Conservation (phyloP, 768 basidiomycete genomes). For the Suillus decipiens region DNA sequence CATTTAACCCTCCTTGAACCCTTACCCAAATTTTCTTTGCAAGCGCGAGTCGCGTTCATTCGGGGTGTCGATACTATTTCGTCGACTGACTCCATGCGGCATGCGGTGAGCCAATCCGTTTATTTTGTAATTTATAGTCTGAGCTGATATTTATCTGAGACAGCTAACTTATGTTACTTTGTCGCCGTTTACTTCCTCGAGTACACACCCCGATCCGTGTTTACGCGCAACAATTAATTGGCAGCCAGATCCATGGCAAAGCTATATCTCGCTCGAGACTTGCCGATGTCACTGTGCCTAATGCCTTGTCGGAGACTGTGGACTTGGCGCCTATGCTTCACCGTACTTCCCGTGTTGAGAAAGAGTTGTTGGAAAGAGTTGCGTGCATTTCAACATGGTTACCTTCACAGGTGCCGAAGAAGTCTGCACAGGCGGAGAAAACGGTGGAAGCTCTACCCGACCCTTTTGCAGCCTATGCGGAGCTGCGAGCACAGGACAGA, state of each 20-base stretch:
- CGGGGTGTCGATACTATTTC: slow-evolving; percentile 31
- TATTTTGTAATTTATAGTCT: neutral
- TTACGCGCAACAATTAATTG: slow-evolving; percentile 24
- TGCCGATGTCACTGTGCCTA: slow-evolving; percentile 18
- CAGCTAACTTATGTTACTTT: slow-evolving; percentile 79
- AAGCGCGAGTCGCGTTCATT: slow-evolving; percentile 28
- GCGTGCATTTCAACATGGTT: slow-evolving; percentile 29
- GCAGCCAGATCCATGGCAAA: slow-evolving; percentile 21
- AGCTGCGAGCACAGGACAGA: slow-evolving; percentile 30
- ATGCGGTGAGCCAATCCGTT: slow-evolving; percentile 50
- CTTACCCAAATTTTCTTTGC: slow-evolving; percentile 30
- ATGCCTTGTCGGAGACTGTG: slow-evolving; percentile 15
- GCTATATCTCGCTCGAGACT: slow-evolving; percentile 12
- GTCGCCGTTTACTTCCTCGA: slow-evolving; percentile 59
- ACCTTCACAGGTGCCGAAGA: slow-evolving; percentile 23
- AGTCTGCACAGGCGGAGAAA: slow-evolving; percentile 14
- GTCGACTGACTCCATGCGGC: slow-evolving; percentile 41
- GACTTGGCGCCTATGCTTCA: slow-evolving; percentile 9
- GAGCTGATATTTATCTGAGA: slow-evolving; percentile 11
- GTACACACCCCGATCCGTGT: slow-evolving; percentile 40
- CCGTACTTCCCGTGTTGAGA: slow-evolving; percentile 12
- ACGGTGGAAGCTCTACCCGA: slow-evolving; percentile 20
- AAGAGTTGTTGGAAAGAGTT: slow-evolving; percentile 27
- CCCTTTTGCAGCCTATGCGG: slow-evolving; percentile 30
- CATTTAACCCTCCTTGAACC: neutral